Percentiles rank a stretch among this genome's conserved stretches.
Conservation (phyloP, 106 monocot genomes). For the Phalaenopsis aphrodite region DNA sequence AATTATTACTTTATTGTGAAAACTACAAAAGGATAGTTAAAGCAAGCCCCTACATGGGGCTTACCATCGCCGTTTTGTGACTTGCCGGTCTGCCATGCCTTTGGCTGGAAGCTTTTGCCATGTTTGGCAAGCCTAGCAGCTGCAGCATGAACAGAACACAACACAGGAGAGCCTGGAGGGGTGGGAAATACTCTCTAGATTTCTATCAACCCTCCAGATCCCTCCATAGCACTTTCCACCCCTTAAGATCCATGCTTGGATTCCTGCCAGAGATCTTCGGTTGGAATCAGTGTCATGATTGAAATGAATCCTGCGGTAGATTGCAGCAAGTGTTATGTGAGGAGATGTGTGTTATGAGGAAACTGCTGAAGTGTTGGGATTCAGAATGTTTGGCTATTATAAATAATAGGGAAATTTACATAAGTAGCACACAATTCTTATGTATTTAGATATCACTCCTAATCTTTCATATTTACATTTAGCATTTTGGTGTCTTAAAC, state of each 20-base stretch:
- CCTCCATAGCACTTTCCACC: neutral
- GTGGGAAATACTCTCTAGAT: neutral
- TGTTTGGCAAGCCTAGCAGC: neutral
- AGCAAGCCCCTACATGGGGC: neutral
- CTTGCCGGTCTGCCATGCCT: conserved; percentile 18
- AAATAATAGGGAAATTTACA: neutral
- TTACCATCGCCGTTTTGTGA: conserved; percentile 10
- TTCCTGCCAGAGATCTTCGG: conserved; percentile 8
- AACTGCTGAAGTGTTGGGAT: neutral
- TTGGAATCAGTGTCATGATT: neutral
- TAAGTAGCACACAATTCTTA: too few relatives aligned
- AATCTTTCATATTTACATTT: too few relatives aligned
- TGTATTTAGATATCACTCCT: too few relatives aligned
- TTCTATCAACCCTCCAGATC: neutral
- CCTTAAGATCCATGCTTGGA: conserved; percentile 12
- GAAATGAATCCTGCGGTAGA: conserved; percentile 1
- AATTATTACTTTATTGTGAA: neutral
- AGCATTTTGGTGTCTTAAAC: too few relatives aligned
- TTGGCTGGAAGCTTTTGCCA: neutral
- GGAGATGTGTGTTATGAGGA: neutral
- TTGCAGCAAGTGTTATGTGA: neutral
- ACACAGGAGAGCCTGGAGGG: neutral
- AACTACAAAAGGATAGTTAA: neutral
- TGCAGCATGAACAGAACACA: conserved; percentile 11
- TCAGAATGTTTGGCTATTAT: conserved; percentile 5